A percentile compares a stretch with the other conserved stretches of the same genome.
Conservation (phyloP, 129 eudicot species). For the Pittosporum tobira region DNA sequence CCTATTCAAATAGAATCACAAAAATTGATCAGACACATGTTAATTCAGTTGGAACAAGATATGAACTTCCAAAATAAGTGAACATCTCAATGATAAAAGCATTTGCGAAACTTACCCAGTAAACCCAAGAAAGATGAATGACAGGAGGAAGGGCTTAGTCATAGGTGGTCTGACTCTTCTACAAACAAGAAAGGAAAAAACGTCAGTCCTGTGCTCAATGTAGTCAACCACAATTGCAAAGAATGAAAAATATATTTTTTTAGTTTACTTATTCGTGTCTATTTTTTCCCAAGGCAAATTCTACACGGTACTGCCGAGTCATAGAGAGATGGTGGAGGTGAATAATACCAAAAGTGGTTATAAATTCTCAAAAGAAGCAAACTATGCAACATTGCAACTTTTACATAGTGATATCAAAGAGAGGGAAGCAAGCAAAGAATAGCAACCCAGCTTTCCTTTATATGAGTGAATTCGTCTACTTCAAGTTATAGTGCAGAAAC, state of each 20-base stretch:
- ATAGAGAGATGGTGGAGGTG: background rate
- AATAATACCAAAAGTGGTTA: background rate
- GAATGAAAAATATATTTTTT: background rate
- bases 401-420: background rate
- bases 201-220: slow-evolving; percentile 10
- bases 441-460: background rate
- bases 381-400: too few relatives aligned
- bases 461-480: background rate
- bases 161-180: slow-evolving; percentile 77
- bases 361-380: background rate
- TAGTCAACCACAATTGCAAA: background rate
- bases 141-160: slow-evolving; percentile 44
- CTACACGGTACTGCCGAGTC: background rate
- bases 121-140: slow-evolving; percentile 86
- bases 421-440: background rate
- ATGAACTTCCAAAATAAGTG: background rate
- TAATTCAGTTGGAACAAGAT: background rate
- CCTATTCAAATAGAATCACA: slow-evolving; percentile 29
- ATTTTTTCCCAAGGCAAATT: background rate
- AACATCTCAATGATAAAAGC: background rate
- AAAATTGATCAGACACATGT: slow-evolving; percentile 3
- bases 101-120: slow-evolving; percentile 63
- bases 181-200: slow-evolving; percentile 20
- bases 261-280: background rate
- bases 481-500: too few relatives aligned